Evolutionary conservation across 2,329 filamentous ascomycete genomes (phyloP).

Genomic region (Fusarium liriodendri): DNA sequence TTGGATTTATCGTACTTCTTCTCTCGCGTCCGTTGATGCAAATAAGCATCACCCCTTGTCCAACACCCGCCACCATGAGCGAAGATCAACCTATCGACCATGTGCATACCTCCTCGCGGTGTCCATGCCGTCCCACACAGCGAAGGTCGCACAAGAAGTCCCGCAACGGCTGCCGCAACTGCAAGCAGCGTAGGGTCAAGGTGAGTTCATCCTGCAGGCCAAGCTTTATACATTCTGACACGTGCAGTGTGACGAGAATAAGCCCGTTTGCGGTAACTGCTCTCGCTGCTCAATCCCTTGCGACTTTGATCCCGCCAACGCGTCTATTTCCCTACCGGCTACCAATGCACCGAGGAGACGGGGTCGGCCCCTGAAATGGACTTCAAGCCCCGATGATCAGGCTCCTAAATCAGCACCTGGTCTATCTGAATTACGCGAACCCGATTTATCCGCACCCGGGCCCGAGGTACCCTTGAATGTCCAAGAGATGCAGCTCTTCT

Average conservation of each 20-base stretch:
- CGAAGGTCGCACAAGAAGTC: conserved; percentile 13
- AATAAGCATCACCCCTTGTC: background rate
- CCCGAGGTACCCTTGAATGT: background rate
- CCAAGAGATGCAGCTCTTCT: background rate
- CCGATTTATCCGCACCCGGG: background rate
- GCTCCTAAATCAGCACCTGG: background rate
- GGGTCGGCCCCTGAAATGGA: background rate
- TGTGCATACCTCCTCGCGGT: conserved; percentile 1
- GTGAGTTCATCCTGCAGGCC: background rate
- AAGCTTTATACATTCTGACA: background rate
- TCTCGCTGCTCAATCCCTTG: background rate
- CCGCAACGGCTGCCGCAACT: conserved; percentile 8
- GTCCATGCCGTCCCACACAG: background rate
- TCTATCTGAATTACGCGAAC: background rate
- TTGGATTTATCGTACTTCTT: background rate
- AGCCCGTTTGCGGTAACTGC: background rate
- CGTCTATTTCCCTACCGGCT: background rate
- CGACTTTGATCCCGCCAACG: background rate
- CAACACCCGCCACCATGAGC: background rate
- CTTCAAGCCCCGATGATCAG: background rate
- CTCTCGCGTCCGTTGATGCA: background rate
- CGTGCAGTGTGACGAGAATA: background rate
- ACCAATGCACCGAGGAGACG: background rate
- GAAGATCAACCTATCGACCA: background rate
- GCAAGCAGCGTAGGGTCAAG: conserved; percentile 8